Evolutionary conservation across 805 yeast species (phyloP), one percentile per base, ranked within the genome.

Genomic region (Saccharomycopsis fodiens): DNA sequence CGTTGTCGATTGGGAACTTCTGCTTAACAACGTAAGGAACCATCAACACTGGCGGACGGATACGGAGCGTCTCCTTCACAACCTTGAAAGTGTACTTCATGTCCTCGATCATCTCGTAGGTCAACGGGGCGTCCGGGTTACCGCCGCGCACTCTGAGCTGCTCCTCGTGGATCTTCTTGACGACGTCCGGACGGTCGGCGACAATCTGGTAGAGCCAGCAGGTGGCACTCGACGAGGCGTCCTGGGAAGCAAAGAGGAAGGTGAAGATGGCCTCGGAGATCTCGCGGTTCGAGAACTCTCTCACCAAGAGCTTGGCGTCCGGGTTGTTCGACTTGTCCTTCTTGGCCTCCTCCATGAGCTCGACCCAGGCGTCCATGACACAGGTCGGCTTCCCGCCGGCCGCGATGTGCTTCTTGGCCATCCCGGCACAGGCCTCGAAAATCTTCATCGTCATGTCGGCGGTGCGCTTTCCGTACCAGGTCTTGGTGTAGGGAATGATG

Each of bases 161-260:
- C 67, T 93, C 98, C 64, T 85, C 85, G 68, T 97, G 84, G 53
- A 93, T 76, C 65, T 89, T 89, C 35, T 65, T 72, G 63, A 79
- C 77, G 48, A 93, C 82, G 54, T 93, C 97, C 35, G 97, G 97
- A 59, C 96, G 78, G 64, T 93, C 98, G 51, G 96, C 89, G 46
- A 88, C 81, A 56, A 88, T 77, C 72, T 93, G 98, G 79, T 91
- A 93, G 59, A 93, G 73, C 98, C 98, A 93, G 66, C 97, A 91
- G 52, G 96, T 93, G 56, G 94, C 80, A 3, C 97, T 86, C 1
- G 97, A 88, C 5, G 96, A 85, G 20, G 98, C 98, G 67, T 93
- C 98, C 68, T 93, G 98, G 3, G 96, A 85, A 4, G 98, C 98
- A 65, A 93, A 93, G 63, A 93, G 70, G 66, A 93, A 93, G 12